Conservation (phyloP, 306 rosid genomes). For the Lathyrus aphaca region DNA sequence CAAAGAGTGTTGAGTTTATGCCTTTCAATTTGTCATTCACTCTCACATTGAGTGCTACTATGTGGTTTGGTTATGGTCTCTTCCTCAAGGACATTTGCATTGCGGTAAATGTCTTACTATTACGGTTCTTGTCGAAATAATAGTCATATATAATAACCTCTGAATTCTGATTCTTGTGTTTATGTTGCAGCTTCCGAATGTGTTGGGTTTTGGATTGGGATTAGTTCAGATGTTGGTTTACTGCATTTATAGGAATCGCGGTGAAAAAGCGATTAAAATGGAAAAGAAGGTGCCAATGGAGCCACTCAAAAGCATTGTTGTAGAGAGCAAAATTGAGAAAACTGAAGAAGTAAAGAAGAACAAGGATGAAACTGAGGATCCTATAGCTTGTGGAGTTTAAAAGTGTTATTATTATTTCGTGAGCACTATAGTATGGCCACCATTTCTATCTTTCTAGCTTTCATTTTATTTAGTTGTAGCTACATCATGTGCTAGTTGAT, state of each 20-base stretch:
- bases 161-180: too few species aligned
- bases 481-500: neutral
- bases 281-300: conserved; percentile 16
- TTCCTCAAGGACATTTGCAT: conserved; percentile 73
- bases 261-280: conserved; percentile 34
- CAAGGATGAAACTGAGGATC: conserved; percentile 8
- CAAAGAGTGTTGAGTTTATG: conserved; percentile 85
- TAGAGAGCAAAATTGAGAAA: conserved; percentile 8
- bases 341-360: conserved; percentile 3
- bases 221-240: conserved; percentile 75
- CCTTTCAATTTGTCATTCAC: conserved; percentile 75
- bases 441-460: conserved; percentile 12
- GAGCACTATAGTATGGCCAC: conserved; percentile 8
- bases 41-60: conserved; percentile 77
- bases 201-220: conserved; percentile 72
- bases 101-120: conserved; percentile 50
- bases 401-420: neutral
- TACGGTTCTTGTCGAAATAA: too few species aligned
- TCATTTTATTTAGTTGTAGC: conserved; percentile 21
- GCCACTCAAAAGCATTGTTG: conserved; percentile 38
- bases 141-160: too few species aligned
- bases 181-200: conserved; percentile 66
- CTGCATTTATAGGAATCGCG: conserved; percentile 56
- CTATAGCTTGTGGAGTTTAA: conserved; percentile 5
- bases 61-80: conserved; percentile 87